Base-by-base conservation (phyloP, 2,329 filamentous ascomycete species). In the Paraconiothyrium sp. region DNA sequence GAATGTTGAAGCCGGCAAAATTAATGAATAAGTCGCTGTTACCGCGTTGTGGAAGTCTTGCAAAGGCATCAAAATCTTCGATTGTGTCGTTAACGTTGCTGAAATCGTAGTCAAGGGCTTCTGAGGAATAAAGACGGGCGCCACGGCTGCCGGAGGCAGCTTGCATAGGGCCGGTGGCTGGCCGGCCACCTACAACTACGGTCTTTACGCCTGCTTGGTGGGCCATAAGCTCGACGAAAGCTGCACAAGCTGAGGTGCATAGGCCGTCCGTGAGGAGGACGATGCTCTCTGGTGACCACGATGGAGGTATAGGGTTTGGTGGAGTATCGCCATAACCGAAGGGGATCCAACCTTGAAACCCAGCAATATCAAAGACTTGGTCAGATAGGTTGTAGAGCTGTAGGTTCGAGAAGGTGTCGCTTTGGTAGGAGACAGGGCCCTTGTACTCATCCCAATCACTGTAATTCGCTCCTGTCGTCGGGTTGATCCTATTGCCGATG, bases 141-240 rank as follows among this genome's bases (percentile, higher is more conserved):
- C 49, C 49, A 20, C 49, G 49, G 22, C n/a, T 24, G 54, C 79
- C 79, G 27, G 77, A 76, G 9, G 80, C 74, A 13, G 74, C 76
- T 65, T 80, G 78, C 62, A 77, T 80, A 41, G 76, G 73, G 16
- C 76, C 74, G 7, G 62, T 71, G 37, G 71, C 71, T 1, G 78
- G 77, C 3, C 72, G 71, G 16, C 79, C 79, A 34, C 79, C 79
- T 1, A 81, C 70, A 20, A 73, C 75, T 52, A 81, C 70, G 44
- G 74, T 73, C 44, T 77, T 72, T 27, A 81, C 73, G n/a, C 73
- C 72, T 2, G 70, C 79, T 65, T 80, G 78, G 32, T 73, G 71
- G 20, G 75, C 74, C 77, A 80, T 79, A 20, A 80, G 65, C 58
- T 81, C 79, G 32, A 70, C 67, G 69, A 81, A 81, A 60, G 79